These are phyloP conservation scores for Saccharum spontaneum DNA, from an alignment of 176 grass and related monocot genomes.

Conservation along the genomic window DNA sequence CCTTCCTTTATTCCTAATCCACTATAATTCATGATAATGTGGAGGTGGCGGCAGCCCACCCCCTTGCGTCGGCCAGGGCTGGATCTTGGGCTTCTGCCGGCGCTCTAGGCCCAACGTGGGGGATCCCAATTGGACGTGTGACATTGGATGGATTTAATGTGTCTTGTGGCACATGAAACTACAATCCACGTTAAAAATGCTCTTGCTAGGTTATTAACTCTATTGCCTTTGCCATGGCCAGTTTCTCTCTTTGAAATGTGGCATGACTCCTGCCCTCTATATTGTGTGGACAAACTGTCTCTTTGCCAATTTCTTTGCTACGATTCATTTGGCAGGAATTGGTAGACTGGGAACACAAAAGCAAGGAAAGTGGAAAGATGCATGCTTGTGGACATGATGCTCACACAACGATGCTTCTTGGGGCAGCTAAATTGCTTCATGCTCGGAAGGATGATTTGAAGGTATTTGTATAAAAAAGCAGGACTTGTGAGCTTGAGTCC, in stretches of 20 bases:
- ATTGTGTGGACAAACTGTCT: background rate
- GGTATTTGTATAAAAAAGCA: slow-evolving; percentile 3
- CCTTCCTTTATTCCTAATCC: too few relatives aligned
- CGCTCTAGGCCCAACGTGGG: too few relatives aligned
- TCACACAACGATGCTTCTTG: slow-evolving; percentile 69
- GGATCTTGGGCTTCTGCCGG: too few relatives aligned
- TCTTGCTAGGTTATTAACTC: background rate
- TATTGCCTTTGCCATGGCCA: too few relatives aligned
- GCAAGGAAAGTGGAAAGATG: slow-evolving; percentile 63
- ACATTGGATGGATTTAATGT: too few relatives aligned
- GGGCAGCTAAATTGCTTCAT: slow-evolving; percentile 64
- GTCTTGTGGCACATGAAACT: too few relatives aligned
- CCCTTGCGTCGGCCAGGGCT: too few relatives aligned
- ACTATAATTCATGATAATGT: too few relatives aligned
- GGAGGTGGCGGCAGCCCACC: too few relatives aligned
- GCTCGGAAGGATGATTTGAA: slow-evolving; percentile 46
- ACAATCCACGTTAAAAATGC: background rate
- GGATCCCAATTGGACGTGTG: too few relatives aligned
- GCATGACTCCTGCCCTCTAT: background rate
- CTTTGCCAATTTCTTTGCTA: background rate
- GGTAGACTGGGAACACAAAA: slow-evolving; percentile 69
- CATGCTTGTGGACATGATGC: slow-evolving; percentile 81
- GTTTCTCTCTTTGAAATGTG: background rate
- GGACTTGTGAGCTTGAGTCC: background rate
- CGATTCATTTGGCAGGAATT: slow-evolving; percentile 39